Evolutionary conservation across 2,329 filamentous ascomycete genomes (phyloP), one percentile per base, ranked within the genome.

Genomic region (Fusarium buharicum): DNA sequence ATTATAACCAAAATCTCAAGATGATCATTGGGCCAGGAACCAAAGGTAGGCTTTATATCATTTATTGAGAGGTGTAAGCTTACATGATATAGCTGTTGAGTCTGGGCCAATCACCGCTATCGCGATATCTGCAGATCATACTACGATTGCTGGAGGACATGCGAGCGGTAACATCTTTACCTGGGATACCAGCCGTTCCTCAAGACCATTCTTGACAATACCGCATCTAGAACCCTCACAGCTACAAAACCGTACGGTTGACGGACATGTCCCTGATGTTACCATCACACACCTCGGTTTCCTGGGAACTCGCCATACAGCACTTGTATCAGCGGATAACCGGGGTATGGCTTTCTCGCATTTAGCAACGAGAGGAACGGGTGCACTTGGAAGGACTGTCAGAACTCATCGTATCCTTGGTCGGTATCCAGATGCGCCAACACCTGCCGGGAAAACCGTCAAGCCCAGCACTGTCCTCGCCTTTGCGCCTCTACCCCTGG

Each of bases 311-410:
- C 85, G 96, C 56, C 93, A 95, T 70, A 99, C 95, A 13, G 95
- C 96, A 4, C 82, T 99, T 6, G 93, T 98, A 11, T 99, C 95
- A 4, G 95, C 95, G 3, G 93, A 99, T 76, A 91, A 96, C 70
- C 87, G 87, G 44, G 95, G 96, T 17, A 99, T 99, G 96, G 94
- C 95, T 1, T 99, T 99, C 75, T 97, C 95, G 4, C 96, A 99
- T 76, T 84, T 99, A 10, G 96, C 95, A 10, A 96, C 92, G 10
- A 85, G 96, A 69, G 96, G 95, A 2, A 89, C 96, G 33, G 95
- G 95, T 4, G 85, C 93, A 20, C 84, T 99, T 18, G 93, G 90
- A 6, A 86, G 95, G 54, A 89, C 87, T 1, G 90, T 99, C 41
- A 97, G 92, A 77, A 96, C 92, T 0, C 94, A 91, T 3, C 86